Evolutionary conservation across 163 green algal genomes (phyloP).

Genomic region (Scenedesmus sp.): DNA sequence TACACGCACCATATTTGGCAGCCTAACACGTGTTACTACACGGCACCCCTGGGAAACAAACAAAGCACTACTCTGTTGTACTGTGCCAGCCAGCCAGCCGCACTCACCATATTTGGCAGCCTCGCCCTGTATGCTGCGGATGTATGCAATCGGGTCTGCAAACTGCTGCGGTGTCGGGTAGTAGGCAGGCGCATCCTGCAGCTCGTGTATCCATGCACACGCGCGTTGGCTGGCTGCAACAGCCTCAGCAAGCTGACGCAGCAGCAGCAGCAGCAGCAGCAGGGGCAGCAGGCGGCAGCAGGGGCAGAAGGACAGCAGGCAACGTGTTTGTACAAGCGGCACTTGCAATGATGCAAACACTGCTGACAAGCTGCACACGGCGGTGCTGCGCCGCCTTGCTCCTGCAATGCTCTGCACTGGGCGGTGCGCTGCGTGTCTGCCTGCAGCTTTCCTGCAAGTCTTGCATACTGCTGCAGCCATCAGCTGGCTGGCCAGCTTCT

Average conservation of each 20-base stretch:
- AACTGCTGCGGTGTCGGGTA: conserved; percentile 58
- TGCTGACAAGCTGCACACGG: too few relatives aligned
- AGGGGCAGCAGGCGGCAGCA: background rate
- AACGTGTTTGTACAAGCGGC: too few relatives aligned
- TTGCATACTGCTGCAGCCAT: too few relatives aligned
- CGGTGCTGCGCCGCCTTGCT: too few relatives aligned
- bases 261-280: background rate
- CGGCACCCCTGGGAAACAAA: background rate
- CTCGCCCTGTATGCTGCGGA: conserved; percentile 54
- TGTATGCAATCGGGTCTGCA: conserved; percentile 58
- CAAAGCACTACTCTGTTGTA: background rate
- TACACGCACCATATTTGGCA: background rate
- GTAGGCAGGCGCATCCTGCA: conserved; percentile 52
- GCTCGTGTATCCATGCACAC: conserved; percentile 12
- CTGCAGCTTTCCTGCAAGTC: too few relatives aligned
- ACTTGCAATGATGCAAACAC: too few relatives aligned
- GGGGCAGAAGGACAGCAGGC: background rate
- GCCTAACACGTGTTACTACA: too few relatives aligned
- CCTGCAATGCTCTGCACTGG: too few relatives aligned
- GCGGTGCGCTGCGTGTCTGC: too few relatives aligned
- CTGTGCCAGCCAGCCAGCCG: background rate
- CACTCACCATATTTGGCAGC: conserved; percentile 45
- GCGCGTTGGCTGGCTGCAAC: background rate
- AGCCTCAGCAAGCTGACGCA: background rate
- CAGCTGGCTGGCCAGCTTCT: too few relatives aligned